Base-by-base conservation (phyloP, 331 rosid species). In the Malus hybrid region DNA sequence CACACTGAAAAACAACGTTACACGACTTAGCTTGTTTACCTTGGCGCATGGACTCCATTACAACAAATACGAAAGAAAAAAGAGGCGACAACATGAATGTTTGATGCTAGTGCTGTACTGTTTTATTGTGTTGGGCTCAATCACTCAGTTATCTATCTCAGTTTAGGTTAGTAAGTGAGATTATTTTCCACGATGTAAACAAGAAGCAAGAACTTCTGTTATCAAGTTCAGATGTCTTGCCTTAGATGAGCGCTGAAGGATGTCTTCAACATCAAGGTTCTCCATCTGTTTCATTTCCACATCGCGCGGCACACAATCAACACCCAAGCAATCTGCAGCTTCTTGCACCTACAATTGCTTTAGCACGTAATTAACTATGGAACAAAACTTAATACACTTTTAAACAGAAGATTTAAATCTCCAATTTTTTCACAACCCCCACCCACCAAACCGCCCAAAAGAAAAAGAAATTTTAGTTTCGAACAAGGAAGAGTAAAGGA, bases 251-350 rank as follows among this genome's bases (percentile, higher is more conserved):
- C 80, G 88, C 80, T 79, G 84, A 55, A 82, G 81, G 74, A 87
- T 78, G 55, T 82, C 66, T 75, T 81, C 89, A 72, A 87, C 77
- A 73, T 90, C 87, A 77, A 94, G 88, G 75, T 64, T 69, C 82
- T 62, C 87, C 57, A 71, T 78, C 85, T 86, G 91, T 87, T 90
- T 92, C 86, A 80, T 82, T 82, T 94, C 97, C 79, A 88, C 96
- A 78, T 87, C 86, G 52, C 95, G 91, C 61, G 97, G 96, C 80
- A 86, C 96, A 70, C 91, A 90, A 82, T 94, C 97, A 63, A 96
- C 99, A 72, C 93, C 97, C 88, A 94, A 84, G 89, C 97, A 94
- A 77, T 88, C 97, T 61, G 97, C 99, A 73, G 97, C 97, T 82
- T 94, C 97, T 88, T 91, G 99, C 63, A 94, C 92, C 97, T 94